These are phyloP conservation scores for Phytopythium ostracodes DNA, from an alignment of 352 stramenopile species.

Conservation along the genomic window DNA sequence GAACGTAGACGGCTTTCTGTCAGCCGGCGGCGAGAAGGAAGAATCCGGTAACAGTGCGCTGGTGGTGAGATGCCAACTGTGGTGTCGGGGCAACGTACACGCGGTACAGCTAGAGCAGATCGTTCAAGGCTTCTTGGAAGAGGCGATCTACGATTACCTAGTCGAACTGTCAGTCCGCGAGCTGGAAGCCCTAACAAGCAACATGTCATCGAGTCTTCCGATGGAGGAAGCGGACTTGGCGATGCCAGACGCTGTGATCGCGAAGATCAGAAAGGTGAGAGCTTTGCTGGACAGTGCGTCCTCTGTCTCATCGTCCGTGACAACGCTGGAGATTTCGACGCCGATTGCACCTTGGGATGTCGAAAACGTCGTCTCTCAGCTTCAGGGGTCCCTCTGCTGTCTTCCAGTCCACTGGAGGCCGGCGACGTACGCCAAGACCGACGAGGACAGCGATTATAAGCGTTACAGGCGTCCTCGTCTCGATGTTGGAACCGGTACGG, in stretches of 20 bases:
- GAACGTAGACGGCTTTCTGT: not conserved
- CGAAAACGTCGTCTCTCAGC: slow-evolving; percentile 42
- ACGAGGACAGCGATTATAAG: slow-evolving; percentile 21
- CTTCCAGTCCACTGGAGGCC: slow-evolving; percentile 56
- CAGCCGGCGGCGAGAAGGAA: not conserved
- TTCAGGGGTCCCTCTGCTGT: slow-evolving; percentile 46
- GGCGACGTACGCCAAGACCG: slow-evolving; percentile 35
- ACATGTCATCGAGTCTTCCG: not conserved
- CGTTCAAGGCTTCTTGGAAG: slow-evolving; percentile 65
- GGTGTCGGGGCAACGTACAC: slow-evolving; percentile 68
- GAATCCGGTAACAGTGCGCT: slow-evolving; percentile 8
- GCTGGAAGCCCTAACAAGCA: slow-evolving; percentile 9
- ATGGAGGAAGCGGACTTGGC: not conserved
- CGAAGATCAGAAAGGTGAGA: not conserved
- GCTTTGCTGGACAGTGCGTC: slow-evolving; percentile 30
- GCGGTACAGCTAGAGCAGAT: slow-evolving; percentile 44
- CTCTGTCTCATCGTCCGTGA: slow-evolving; percentile 50
- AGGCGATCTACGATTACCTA: slow-evolving; percentile 77
- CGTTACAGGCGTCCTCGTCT: not conserved
- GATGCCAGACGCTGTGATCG: not conserved
- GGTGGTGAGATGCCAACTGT: slow-evolving; percentile 59
- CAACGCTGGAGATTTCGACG: slow-evolving; percentile 33
- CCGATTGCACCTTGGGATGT: slow-evolving; percentile 65
- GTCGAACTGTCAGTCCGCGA: slow-evolving; percentile 58
- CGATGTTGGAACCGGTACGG: not conserved